phyloP scores from a whole-genome alignment of 148 eudicot genomes.

The Rhododendron molle region DNA sequence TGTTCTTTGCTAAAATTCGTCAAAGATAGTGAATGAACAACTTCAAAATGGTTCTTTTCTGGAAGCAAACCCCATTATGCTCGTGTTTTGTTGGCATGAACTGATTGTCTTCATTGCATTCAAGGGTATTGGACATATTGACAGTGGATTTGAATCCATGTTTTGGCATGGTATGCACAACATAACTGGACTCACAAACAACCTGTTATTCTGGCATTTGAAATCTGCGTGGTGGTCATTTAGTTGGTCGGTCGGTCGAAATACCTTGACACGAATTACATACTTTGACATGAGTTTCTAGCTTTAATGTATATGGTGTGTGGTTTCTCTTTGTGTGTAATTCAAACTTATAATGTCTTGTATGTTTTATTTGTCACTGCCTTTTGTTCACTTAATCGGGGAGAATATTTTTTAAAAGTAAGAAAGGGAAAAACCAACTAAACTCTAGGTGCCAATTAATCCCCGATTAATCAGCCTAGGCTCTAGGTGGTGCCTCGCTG shows the following conservation, averaged over 20 bases:
- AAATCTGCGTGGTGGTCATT: background rate
- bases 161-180: background rate
- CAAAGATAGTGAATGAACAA: background rate
- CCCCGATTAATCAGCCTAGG: no score
- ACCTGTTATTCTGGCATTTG: background rate
- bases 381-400: background rate
- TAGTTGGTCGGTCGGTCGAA: background rate
- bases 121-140: background rate
- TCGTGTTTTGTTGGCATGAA: background rate
- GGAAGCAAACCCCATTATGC: background rate
- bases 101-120: background rate
- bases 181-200: background rate
- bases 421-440: no score
- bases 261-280: background rate
- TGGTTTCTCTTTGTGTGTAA: background rate
- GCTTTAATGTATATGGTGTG: background rate
- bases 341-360: background rate
- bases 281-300: background rate
- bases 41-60: background rate
- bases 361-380: background rate
- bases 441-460: no score
- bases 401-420: no score
- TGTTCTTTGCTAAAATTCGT: no score
- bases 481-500: no score
- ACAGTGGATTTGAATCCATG: background rate